These are phyloP conservation scores for Claviceps cyperi DNA, from an alignment of 2,329 filamentous ascomycete species.

Conservation along the genomic window DNA sequence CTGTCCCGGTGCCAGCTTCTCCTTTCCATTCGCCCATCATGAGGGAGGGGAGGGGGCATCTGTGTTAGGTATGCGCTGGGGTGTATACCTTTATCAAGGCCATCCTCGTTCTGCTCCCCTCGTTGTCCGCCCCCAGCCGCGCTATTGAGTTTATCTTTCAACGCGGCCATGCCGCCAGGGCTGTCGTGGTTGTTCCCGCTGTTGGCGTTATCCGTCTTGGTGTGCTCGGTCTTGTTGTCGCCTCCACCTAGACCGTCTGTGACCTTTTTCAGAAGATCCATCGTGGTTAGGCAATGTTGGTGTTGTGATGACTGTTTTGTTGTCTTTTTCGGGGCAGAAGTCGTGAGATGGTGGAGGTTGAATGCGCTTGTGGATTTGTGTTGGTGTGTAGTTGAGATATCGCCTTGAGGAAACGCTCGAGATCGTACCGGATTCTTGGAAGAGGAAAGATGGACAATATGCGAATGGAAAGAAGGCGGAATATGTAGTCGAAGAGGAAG, in stretches of 20 bases:
- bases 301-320: neutral
- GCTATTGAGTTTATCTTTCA: constrained; percentile 57
- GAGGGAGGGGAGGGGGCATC: too few relatives aligned
- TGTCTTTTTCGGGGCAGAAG: neutral
- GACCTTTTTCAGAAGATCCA: neutral
- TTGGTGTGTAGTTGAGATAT: too few relatives aligned
- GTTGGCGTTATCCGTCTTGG: neutral
- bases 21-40: neutral
- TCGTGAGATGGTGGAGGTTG: neutral
- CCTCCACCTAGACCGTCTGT: neutral
- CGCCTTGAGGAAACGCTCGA: too few relatives aligned
- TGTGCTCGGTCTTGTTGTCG: neutral
- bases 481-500: neutral
- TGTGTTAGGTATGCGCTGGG: neutral
- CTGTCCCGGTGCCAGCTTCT: neutral
- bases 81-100: constrained; percentile 61
- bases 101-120: constrained; percentile 71
- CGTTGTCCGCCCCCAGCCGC: constrained; percentile 57
- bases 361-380: too few relatives aligned
- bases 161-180: constrained; percentile 37
- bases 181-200: neutral
- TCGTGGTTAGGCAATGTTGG: neutral
- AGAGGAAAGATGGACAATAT: too few relatives aligned
- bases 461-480: too few relatives aligned
- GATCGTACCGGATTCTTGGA: too few relatives aligned